Evolutionary conservation across 176 grass and related monocot species (phyloP).

Genomic region (Hsuehochloa calcarea): DNA sequence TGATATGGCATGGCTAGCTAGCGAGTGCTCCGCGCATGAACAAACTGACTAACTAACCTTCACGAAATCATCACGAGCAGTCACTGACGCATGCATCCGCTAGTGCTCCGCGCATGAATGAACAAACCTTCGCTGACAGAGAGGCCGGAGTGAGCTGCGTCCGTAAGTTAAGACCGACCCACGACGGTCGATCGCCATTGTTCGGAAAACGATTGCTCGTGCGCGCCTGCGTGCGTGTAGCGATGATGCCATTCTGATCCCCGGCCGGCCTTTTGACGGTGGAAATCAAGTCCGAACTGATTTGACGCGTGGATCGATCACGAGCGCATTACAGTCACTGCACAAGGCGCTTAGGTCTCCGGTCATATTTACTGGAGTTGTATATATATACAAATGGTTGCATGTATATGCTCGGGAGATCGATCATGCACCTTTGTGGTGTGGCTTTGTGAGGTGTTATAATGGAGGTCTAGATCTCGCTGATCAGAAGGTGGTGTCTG

Average conservation of each 20-base stretch:
- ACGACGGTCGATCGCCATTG: background rate
- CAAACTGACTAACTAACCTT: background rate
- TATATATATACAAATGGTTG: constrained; percentile 8
- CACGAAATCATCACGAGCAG: background rate
- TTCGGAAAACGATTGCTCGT: background rate
- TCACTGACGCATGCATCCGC: too few relatives aligned
- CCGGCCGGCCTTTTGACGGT: background rate
- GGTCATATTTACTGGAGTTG: constrained; percentile 4
- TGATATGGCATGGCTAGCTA: background rate
- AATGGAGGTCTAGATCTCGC: background rate
- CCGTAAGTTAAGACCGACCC: background rate
- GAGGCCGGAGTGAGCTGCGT: too few relatives aligned
- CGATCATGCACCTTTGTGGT: too few relatives aligned
- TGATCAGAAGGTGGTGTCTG: constrained; percentile 33
- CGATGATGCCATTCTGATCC: background rate
- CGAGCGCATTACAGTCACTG: background rate
- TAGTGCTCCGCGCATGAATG: background rate
- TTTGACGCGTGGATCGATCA: constrained; percentile 2
- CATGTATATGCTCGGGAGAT: background rate
- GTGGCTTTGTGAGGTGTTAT: constrained; percentile 20
- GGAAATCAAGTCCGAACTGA: background rate
- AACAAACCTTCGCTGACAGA: background rate
- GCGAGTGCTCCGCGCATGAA: background rate
- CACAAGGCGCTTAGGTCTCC: background rate
- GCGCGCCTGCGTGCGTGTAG: too few relatives aligned